Conservation (phyloP, 257 asterid species). For the Paulownia fortunei region DNA sequence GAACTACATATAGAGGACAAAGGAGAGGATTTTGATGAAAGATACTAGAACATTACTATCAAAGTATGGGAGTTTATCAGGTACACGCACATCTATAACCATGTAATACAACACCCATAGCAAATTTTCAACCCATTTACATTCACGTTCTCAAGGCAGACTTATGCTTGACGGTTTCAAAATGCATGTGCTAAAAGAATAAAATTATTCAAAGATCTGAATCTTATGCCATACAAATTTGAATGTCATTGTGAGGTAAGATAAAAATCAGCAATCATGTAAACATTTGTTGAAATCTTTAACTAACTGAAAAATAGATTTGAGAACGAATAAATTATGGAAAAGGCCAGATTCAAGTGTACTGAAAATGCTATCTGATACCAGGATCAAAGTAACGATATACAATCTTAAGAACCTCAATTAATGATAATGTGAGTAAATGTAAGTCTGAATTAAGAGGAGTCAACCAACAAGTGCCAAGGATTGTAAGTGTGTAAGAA, state of each 20-base stretch:
- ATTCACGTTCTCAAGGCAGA: neutral
- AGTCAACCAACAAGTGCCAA: neutral
- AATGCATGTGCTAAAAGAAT: neutral
- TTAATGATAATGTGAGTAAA: neutral
- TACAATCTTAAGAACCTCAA: neutral
- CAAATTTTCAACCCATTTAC: neutral
- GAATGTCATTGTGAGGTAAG: neutral
- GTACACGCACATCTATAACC: neutral
- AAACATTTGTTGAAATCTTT: constrained; percentile 4
- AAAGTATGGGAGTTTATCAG: neutral
- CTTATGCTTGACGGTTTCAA: neutral
- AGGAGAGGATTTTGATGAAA: no score
- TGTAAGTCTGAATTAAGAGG: neutral
- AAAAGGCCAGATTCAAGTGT: constrained; percentile 3
- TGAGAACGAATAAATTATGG: no score
- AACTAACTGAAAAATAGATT: neutral
- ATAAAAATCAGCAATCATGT: no score
- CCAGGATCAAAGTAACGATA: neutral
- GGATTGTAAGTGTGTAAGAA: no score
- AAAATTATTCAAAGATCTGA: neutral
- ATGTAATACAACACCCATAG: neutral
- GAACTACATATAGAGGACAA: no score
- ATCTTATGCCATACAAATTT: neutral
- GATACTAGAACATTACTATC: no score
- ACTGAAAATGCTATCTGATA: neutral